phyloP scores from a whole-genome alignment of 768 basidiomycete genomes.

The Russula sp. region DNA sequence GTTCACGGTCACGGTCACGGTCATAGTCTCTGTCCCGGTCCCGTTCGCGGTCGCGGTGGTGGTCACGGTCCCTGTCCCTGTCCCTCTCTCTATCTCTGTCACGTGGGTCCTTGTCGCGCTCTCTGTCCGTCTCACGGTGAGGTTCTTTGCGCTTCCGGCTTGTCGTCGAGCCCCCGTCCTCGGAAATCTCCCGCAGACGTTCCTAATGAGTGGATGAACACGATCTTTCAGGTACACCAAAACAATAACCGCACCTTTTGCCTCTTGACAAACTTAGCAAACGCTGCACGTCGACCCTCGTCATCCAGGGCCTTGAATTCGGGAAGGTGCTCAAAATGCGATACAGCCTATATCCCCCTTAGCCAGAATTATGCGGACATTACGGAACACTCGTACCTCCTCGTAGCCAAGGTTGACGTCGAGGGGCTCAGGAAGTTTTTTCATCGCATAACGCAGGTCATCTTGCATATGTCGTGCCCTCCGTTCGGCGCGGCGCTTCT shows the following conservation, averaged over 20 bases:
- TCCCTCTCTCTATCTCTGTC: slow-evolving; percentile 39
- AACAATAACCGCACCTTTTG: slow-evolving; percentile 61
- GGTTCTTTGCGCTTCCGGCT: slow-evolving; percentile 82
- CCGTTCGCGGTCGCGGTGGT: slow-evolving; percentile 26
- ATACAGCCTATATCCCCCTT: slow-evolving; percentile 51
- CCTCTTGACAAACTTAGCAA: slow-evolving; percentile 82
- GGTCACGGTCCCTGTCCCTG: slow-evolving; percentile 37
- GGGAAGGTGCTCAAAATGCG: slow-evolving; percentile 74
- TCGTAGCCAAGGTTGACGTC: slow-evolving; percentile 77
- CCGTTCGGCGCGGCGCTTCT: slow-evolving; percentile 82
- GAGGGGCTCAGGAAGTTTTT: slow-evolving; percentile 79
- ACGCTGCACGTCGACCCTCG: slow-evolving; percentile 78
- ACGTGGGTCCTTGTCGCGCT: slow-evolving; percentile 43
- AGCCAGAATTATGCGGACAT: slow-evolving; percentile 19
- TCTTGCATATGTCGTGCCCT: slow-evolving; percentile 86
- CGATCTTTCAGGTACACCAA: background rate
- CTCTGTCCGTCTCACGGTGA: slow-evolving; percentile 32
- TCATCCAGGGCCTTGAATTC: slow-evolving; percentile 88
- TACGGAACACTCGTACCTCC: slow-evolving; percentile 50
- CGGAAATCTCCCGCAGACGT: slow-evolving; percentile 70
- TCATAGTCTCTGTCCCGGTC: slow-evolving; percentile 27
- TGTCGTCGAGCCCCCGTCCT: slow-evolving; percentile 77
- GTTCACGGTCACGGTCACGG: slow-evolving; percentile 34
- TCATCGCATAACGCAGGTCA: slow-evolving; percentile 92
- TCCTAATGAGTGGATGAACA: slow-evolving; percentile 47